Evolutionary conservation across 2,329 filamentous ascomycete genomes (phyloP), one percentile per base, ranked within the genome.

Genomic region (Colletotrichum endophyticum): DNA sequence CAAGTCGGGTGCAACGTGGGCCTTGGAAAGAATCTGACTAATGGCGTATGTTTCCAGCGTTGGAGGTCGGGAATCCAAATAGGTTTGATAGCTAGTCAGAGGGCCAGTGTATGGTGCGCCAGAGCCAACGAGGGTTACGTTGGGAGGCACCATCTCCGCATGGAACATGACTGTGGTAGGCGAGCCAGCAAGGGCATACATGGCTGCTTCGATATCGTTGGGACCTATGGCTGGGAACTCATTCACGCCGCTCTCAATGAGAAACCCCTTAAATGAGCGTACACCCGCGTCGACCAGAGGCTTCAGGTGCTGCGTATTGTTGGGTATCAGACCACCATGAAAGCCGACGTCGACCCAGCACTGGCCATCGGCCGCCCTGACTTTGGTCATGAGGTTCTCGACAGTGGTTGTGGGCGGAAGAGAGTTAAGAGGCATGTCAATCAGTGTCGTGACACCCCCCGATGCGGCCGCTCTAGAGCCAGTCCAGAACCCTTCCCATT

Each of bases 81-180:
- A 99, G 4, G 96, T 98, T 77, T 92, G 91, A 87, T 99, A 99
- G 49, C 93, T 88, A 69, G 93, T 93, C 25, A 96, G 87, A 13
- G 94, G 92, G 12, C 95, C 95, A 36, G 90, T 89, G 8, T 95
- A 95, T 1, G 91, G 93, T 4, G 95, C 92, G 28, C 92, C 92
- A 83, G 97, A 95, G 68, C 94, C 94, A 3, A 96, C 94, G 0
- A 95, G 95, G 78, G 92, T 91, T 62, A 94, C 87, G 79, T 96
- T 94, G 15, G 95, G 95, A 19, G 96, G 96, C 11, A 97, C 93
- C 96, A 98, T 99, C 85, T 99, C 96, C 72, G 96, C 96, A 83
- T 99, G 97, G 87, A 99, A 99, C 96, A 99, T 98, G 80, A 99
- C 92, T 0, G 96, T 98, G 5, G 97, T 99, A n/a, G 95, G 91